Evolutionary conservation across 495 filamentous ascomycete species (phyloP), one percentile per base, ranked within the genome.

Genomic region (Amphirosellinia nigrospora): DNA sequence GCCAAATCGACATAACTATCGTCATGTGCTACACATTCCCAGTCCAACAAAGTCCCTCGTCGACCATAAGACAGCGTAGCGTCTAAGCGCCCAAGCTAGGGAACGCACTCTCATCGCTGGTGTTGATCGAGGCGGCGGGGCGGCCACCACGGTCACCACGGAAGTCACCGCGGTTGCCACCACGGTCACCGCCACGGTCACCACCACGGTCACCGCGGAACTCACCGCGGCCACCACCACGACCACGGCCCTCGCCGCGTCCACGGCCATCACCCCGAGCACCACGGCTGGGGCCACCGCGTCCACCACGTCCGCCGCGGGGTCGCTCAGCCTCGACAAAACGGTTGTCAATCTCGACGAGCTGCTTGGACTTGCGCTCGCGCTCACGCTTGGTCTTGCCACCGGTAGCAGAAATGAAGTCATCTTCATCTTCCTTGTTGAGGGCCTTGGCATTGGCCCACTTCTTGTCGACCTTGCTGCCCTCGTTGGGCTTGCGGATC

Each of bases 321-420:
- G 86, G 81, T 70, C 85, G 86, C 69, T 86, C 83, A 32, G 83
- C 79, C 81, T 97, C 92, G 66, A 93, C 86, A 77, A 86, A 95
- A 71, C 89, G 88, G 72, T 93, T 83, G 79, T 98, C 96, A 68
- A 99, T 91, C 70, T 96, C 93, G 69, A 99, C 80, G 80, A 90
- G 77, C 80, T 91, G 89, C 90, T 97, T 98, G 81, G 91, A 85
- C 89, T 97, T 97, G 85, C 92, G 92, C 86, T 96, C 91, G 78
- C 93, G 91, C 83, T 92, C 88, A 75, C 93, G 92, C 89, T 92
- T 91, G 78, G 87, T 82, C 89, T 97, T 98, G 80, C 91, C 91
- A 58, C 85, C 87, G 69, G 86, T 82, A 74, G 86, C 93, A 76
- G 90, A 82, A 78, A 98, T 89, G 86, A 91, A 97, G 68, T 86